Conservation (phyloP, 2,329 filamentous ascomycete genomes). For the Ceratocystis lukuohia region DNA sequence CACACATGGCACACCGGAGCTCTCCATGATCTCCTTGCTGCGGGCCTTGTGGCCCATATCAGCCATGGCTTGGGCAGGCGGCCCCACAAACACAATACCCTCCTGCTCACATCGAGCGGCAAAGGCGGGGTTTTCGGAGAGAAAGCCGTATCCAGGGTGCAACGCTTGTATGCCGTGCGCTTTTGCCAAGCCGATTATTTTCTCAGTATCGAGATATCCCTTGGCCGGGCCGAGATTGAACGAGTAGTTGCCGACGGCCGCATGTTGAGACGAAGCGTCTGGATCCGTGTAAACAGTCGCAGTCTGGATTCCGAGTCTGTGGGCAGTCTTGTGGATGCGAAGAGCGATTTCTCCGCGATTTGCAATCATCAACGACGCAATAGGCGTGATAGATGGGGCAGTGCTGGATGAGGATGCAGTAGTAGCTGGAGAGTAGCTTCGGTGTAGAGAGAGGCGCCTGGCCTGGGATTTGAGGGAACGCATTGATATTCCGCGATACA, state of each 20-base stretch:
- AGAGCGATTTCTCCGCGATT: conserved; percentile 96
- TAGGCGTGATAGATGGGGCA: conserved; percentile 30
- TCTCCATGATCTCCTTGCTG: conserved; percentile 93
- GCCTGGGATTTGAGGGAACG: neutral
- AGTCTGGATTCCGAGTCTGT: conserved; percentile 77
- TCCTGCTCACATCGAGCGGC: conserved; percentile 78
- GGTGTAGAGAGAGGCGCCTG: neutral
- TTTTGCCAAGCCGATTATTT: conserved; percentile 80
- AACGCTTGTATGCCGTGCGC: conserved; percentile 77
- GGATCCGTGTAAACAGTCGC: conserved; percentile 93
- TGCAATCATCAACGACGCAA: conserved; percentile 79
- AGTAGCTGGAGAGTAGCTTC: neutral
- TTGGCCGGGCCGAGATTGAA: conserved; percentile 71
- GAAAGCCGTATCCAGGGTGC: conserved; percentile 90
- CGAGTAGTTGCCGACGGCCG: conserved; percentile 67
- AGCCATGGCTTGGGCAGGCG: conserved; percentile 64
- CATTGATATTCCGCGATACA: neutral
- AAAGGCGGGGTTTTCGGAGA: conserved; percentile 88
- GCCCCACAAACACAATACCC: conserved; percentile 87
- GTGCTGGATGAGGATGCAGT: neutral
- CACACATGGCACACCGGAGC: conserved; percentile 89
- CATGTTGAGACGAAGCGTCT: conserved; percentile 77
- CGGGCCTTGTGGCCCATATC: conserved; percentile 91
- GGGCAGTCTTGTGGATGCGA: conserved; percentile 78
- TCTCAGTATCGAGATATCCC: conserved; percentile 84